Evolutionary conservation across 2,329 filamentous ascomycete species (phyloP).

Genomic region (Scedosporium aurantiacum): DNA sequence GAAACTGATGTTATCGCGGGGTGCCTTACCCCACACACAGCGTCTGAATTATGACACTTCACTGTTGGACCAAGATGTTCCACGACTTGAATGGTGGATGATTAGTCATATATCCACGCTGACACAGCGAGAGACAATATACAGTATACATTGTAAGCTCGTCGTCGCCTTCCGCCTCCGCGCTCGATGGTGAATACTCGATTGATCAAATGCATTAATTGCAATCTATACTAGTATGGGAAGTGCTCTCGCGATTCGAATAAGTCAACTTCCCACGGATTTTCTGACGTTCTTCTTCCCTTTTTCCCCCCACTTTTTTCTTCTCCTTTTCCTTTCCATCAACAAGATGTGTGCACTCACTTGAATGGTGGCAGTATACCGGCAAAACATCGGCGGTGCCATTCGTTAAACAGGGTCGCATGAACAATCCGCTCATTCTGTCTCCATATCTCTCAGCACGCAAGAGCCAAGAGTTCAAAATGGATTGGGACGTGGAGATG

Average conservation of each 20-base stretch:
- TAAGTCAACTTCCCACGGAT: background rate
- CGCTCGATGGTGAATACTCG: too few relatives aligned
- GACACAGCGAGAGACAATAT: too few relatives aligned
- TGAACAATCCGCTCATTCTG: too few relatives aligned
- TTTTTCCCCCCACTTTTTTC: background rate
- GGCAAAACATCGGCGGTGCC: too few relatives aligned
- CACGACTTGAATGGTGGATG: too few relatives aligned
- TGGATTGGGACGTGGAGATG: constrained; percentile 7
- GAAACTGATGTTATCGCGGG: background rate
- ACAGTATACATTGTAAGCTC: too few relatives aligned
- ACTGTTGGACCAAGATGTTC: background rate
- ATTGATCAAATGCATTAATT: too few relatives aligned
- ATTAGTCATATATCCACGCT: too few relatives aligned
- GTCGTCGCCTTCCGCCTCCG: too few relatives aligned
- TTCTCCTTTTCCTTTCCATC: background rate
- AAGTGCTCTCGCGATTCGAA: background rate
- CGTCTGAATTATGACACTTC: background rate
- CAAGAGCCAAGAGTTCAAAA: background rate
- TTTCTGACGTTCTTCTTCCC: background rate
- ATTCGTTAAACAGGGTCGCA: too few relatives aligned
- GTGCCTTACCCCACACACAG: background rate
- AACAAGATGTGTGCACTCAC: background rate
- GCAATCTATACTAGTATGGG: too few relatives aligned
- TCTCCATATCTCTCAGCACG: background rate
- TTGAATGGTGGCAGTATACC: background rate